These are phyloP conservation scores for Trifolium subterraneum DNA, from an alignment of 306 rosid species.

Conservation along the genomic window DNA sequence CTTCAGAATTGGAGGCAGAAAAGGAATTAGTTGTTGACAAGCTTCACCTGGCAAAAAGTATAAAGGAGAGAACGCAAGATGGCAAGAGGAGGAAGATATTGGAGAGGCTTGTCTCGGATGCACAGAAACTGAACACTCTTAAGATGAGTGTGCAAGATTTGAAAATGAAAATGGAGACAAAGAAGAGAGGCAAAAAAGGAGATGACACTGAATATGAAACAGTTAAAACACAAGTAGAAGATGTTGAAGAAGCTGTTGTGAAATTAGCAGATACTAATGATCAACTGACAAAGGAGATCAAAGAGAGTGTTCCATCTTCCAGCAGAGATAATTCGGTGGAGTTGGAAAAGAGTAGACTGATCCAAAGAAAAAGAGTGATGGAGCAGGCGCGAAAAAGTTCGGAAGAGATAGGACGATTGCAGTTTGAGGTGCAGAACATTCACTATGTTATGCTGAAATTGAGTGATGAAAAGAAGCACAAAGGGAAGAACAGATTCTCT, in stretches of 20 bases:
- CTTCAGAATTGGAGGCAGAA: constrained; percentile 69
- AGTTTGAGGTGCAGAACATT: constrained; percentile 86
- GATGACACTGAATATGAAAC: constrained; percentile 60
- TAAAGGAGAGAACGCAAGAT: constrained; percentile 55
- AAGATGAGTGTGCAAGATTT: constrained; percentile 65
- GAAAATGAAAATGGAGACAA: constrained; percentile 64
- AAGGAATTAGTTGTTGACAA: constrained; percentile 82
- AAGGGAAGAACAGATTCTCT: constrained; percentile 67
- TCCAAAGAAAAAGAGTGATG: constrained; percentile 49
- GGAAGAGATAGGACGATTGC: constrained; percentile 82
- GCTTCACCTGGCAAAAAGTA: constrained; percentile 59
- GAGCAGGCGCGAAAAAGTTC: constrained; percentile 79
- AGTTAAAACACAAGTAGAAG: constrained; percentile 71
- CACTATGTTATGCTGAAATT: constrained; percentile 71
- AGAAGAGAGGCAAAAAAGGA: constrained; percentile 58
- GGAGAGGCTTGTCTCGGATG: constrained; percentile 80
- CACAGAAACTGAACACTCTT: constrained; percentile 63
- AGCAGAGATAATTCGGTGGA: constrained; percentile 48
- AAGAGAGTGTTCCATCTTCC: constrained; percentile 55
- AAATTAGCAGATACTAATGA: constrained; percentile 65
- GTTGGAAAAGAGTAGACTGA: constrained; percentile 61
- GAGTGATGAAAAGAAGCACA: constrained; percentile 64
- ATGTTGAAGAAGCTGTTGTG: constrained; percentile 73
- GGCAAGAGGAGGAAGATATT: constrained; percentile 67
- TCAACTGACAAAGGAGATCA: constrained; percentile 63